A percentile compares a stretch with the other conserved stretches of the same genome.
These are phyloP conservation scores for Ceratocystiopsis minuta DNA, from an alignment of 2,329 filamentous ascomycete genomes.

Conservation along the genomic window DNA sequence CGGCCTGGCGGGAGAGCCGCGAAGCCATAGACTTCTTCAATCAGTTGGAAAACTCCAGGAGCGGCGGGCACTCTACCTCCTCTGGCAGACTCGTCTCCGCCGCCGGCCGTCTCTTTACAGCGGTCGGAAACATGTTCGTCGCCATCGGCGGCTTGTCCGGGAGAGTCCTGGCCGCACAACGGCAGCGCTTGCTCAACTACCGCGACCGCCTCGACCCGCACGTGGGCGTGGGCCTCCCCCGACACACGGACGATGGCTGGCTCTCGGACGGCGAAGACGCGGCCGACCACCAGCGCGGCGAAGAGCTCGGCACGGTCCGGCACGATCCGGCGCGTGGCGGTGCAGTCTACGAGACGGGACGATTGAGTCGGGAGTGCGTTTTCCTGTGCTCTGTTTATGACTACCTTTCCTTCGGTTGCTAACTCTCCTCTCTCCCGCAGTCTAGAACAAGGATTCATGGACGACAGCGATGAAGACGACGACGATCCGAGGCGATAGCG, in stretches of 20 bases:
- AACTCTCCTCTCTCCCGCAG: conserved; percentile 7
- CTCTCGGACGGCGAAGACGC: conserved; percentile 18
- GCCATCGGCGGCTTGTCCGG: no score
- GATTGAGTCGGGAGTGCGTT: conserved; percentile 57
- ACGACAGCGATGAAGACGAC: conserved; percentile 26
- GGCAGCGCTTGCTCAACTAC: not conserved
- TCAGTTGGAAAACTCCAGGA: no score
- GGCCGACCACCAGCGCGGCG: conserved; percentile 29
- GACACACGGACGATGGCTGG: conserved; percentile 24
- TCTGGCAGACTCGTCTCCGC: no score
- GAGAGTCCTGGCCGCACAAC: no score
- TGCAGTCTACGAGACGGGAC: conserved; percentile 31
- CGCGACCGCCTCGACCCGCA: not conserved
- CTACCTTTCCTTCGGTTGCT: not conserved
- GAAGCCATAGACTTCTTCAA: conserved; percentile 43
- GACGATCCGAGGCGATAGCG: not conserved
- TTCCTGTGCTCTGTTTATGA: not conserved
- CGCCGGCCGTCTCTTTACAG: no score
- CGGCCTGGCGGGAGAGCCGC: conserved; percentile 49
- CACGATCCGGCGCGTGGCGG: conserved; percentile 16
- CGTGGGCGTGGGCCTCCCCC: conserved; percentile 7
- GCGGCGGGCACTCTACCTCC: no score
- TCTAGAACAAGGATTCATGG: conserved; percentile 25
- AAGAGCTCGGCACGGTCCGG: conserved; percentile 46
- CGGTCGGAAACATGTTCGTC: no score